Evolutionary conservation across 2,329 filamentous ascomycete genomes (phyloP), one percentile per base, ranked within the genome.

Genomic region (Diaporthe longicolla): DNA sequence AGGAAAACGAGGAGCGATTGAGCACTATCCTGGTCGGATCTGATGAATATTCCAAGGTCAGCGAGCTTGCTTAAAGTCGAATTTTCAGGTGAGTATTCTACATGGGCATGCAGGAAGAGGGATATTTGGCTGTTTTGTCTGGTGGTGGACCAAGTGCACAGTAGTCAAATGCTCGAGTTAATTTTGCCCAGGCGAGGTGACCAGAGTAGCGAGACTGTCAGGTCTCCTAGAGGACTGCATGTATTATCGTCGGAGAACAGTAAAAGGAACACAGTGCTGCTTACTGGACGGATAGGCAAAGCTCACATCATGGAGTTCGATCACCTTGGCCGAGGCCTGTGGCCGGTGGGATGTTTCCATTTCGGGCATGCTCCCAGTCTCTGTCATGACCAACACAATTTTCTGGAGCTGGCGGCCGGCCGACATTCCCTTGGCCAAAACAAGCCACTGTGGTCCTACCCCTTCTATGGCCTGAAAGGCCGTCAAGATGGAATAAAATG

Each of bases 401-500:
- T 79, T 81, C 45, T 87, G 86, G 43, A 98, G 85, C 9, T 89
- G 89, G 19, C 89, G 85, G 0, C 92, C 93, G 2, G 95, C 95
- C 13, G 90, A 88, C 81, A 93, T 93, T 0, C 95, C 96, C 79
- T 96, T 97, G 54, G 93, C 90, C 17, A 98, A 82, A 0, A 95
- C 87, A 29, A 97, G 86, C 82, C 95, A 91, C 77, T 97, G 93
- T 0, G 95, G 93, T 43, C 97, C 85, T 15, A 97, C 85, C 0
- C 90, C 86, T 77, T 96, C 92, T 17, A 97, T 85, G 0, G 93
- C 91, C 77, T 96, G 92, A 6, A 95, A 91, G 0, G 93, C 93
- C 68, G 91, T 91, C 48, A 98, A 84, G 3, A 93, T 93, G 6
- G 94, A 90, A 85, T 97, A 97, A 77, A 98, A 98, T 0, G 95